These are phyloP conservation scores for Eucalyptus camaldulensis DNA, from an alignment of 345 rosid species.

Conservation along the genomic window DNA sequence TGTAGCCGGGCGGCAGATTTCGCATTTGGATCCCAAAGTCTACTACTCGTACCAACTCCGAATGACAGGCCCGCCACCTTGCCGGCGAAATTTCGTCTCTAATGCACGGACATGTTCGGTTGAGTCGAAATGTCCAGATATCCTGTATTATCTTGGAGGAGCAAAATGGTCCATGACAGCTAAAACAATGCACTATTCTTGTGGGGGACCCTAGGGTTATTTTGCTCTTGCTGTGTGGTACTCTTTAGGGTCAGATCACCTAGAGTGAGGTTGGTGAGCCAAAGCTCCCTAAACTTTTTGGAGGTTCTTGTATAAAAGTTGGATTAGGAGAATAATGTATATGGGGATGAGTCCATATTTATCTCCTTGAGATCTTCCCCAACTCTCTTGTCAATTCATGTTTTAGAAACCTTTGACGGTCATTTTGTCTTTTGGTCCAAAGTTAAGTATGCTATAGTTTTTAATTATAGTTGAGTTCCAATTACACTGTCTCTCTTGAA, in stretches of 20 bases:
- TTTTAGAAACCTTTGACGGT: neutral
- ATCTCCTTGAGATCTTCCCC: neutral
- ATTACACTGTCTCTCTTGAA: neutral
- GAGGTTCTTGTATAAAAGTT: neutral
- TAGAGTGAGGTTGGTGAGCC: neutral
- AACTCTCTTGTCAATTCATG: neutral
- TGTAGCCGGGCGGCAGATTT: neutral
- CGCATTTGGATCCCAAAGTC: neutral
- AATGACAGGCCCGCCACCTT: neutral
- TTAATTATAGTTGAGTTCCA: neutral
- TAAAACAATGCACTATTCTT: neutral
- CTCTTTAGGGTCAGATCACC: neutral
- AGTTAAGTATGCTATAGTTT: neutral
- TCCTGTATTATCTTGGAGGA: accelerated
- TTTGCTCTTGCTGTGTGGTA: neutral
- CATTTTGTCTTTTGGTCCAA: neutral
- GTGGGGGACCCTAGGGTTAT: neutral
- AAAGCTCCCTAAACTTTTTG: neutral
- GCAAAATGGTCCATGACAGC: neutral
- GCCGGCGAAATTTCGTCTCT: neutral
- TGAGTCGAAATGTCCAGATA: neutral
- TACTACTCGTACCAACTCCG: neutral
- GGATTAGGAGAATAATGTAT: neutral
- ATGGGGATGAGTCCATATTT: neutral
- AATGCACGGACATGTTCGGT: neutral